Evolutionary conservation across 495 filamentous ascomycete species (phyloP).

Genomic region (Penicillium chermesinum): DNA sequence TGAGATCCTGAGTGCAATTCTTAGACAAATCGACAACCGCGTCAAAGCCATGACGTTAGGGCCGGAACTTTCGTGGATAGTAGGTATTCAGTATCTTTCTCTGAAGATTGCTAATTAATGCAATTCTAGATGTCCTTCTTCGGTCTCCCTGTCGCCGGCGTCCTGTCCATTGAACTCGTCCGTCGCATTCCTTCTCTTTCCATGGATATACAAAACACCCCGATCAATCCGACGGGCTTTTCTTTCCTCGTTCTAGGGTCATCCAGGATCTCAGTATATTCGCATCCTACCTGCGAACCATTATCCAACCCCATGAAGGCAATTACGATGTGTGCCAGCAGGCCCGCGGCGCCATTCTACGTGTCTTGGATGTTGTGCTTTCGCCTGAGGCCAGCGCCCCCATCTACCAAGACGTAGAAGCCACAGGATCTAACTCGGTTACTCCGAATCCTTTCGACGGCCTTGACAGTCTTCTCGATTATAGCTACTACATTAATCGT

Average conservation of each 20-base stretch:
- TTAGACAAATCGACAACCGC: not conserved
- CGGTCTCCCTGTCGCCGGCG: conserved; percentile 13
- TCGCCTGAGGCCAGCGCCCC: not conserved
- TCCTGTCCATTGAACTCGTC: conserved; percentile 17
- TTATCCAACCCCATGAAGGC: conserved; percentile 9
- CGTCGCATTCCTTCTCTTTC: not conserved
- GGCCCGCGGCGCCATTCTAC: conserved; percentile 8
- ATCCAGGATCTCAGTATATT: conserved; percentile 16
- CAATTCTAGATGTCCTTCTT: conserved; percentile 8
- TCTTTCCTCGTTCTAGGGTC: conserved; percentile 12
- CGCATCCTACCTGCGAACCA: conserved; percentile 10
- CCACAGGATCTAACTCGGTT: not conserved
- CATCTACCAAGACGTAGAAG: not conserved
- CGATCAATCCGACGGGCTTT: no score
- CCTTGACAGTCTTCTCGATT: conserved; percentile 1
- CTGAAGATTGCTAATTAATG: not conserved
- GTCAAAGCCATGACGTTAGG: not conserved
- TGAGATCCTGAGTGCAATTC: conserved; percentile 1
- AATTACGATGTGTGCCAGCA: conserved; percentile 19
- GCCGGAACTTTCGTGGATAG: conserved; percentile 3
- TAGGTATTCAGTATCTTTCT: not conserved
- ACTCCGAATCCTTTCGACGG: not conserved
- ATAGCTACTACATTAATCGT: conserved; percentile 5
- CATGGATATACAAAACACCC: not conserved
- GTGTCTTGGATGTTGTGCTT: conserved; percentile 7